These are phyloP conservation scores for Hansfordia pulvinata DNA, from an alignment of 2,329 filamentous ascomycete genomes.

Conservation along the genomic window DNA sequence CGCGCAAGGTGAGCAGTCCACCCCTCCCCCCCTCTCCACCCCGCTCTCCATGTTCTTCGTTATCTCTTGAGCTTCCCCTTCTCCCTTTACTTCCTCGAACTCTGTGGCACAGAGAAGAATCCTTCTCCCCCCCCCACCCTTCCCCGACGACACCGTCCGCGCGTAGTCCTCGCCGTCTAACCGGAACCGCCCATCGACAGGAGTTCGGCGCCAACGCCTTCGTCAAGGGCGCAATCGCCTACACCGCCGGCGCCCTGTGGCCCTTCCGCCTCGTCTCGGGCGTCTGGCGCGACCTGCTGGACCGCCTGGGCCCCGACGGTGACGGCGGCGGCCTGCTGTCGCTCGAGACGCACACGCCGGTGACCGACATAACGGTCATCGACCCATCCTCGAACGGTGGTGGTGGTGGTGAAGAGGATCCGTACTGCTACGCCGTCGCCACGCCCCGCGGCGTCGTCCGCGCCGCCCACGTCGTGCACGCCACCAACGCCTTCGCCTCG, in stretches of 20 bases:
- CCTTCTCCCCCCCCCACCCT: too few species aligned
- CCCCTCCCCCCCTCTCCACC: too few species aligned
- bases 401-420: too few species aligned
- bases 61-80: too few species aligned
- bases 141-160: too few species aligned
- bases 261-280: conserved; percentile 34
- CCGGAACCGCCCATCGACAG: conserved; percentile 3
- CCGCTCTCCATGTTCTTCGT: neutral
- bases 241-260: conserved; percentile 33
- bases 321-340: conserved; percentile 17
- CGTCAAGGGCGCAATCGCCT: conserved; percentile 27
- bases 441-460: conserved; percentile 29
- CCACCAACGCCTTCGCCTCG: conserved; percentile 39
- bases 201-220: conserved; percentile 21
- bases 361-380: conserved; percentile 11
- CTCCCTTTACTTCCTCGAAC: too few species aligned
- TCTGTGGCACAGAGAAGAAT: too few species aligned
- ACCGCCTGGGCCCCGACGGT: too few species aligned
- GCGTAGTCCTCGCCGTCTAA: too few species aligned
- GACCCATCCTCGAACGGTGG: conserved; percentile 1
- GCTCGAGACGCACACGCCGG: conserved; percentile 24
- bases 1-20: conserved; percentile 16
- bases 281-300: conserved; percentile 27
- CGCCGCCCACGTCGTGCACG: conserved; percentile 38
- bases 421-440: conserved; percentile 25